Evolutionary conservation across 306 rosid species (phyloP).

Genomic region (Trifolium fragiferum): DNA sequence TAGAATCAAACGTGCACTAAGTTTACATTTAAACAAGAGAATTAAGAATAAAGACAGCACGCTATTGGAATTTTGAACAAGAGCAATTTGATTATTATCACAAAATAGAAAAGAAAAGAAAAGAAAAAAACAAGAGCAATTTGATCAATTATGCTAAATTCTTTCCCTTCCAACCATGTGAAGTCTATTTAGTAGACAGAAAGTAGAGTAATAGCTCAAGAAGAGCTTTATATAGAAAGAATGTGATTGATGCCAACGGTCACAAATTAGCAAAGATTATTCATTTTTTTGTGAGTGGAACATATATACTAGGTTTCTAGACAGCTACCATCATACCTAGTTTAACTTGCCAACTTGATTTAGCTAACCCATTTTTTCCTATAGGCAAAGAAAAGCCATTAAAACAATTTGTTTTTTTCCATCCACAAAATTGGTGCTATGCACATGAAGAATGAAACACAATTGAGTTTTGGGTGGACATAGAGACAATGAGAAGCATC

Average conservation of each 20-base stretch:
- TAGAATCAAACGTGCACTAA: no score
- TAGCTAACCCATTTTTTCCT: slow-evolving; percentile 2
- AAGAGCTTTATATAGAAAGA: slow-evolving; percentile 14
- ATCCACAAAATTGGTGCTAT: slow-evolving; percentile 25
- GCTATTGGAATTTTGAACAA: neutral
- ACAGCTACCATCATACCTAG: neutral
- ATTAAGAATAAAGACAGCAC: neutral
- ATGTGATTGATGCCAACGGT: slow-evolving; percentile 22
- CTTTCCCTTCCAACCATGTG: neutral
- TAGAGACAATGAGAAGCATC: slow-evolving; percentile 9
- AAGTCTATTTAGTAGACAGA: neutral
- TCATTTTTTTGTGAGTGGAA: slow-evolving; percentile 9
- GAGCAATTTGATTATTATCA: neutral
- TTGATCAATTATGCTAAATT: neutral
- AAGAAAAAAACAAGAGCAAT: neutral
- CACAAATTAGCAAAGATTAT: slow-evolving; percentile 31
- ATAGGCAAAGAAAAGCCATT: neutral
- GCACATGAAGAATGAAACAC: slow-evolving; percentile 26
- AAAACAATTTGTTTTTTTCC: neutral
- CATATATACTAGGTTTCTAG: slow-evolving; percentile 18
- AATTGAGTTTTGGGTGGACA: slow-evolving; percentile 32
- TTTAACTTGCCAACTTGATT: slow-evolving; percentile 35
- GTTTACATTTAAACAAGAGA: neutral
- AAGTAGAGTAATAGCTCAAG: slow-evolving; percentile 13
- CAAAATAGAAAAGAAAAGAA: neutral